These are phyloP conservation scores for Ceratocystis cacaofunesta DNA, from an alignment of 2,329 filamentous ascomycete species.

Conservation along the genomic window DNA sequence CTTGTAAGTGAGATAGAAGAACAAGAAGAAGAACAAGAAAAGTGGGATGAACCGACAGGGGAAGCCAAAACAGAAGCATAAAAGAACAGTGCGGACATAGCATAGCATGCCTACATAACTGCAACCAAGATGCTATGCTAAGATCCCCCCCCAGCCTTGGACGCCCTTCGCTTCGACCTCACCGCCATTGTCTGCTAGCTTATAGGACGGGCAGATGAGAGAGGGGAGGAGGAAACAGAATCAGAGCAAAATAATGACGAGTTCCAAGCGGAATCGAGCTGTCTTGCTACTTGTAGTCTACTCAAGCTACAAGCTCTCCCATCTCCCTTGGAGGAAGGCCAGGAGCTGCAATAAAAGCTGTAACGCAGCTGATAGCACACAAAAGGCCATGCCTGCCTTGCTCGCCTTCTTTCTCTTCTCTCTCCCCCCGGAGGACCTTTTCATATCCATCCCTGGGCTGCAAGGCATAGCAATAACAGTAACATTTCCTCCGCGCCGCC, in stretches of 20 bases:
- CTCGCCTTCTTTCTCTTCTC: neutral
- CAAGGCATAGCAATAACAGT: neutral
- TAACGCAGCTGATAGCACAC: no score
- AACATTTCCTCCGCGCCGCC: neutral
- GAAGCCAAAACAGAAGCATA: neutral
- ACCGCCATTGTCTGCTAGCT: neutral
- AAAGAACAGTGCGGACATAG: neutral
- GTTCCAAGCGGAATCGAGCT: no score
- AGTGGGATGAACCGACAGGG: neutral
- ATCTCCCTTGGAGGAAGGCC: no score
- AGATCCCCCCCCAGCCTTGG: no score
- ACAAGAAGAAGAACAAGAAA: neutral
- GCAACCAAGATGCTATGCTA: no score
- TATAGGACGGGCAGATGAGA: neutral
- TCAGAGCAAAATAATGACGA: no score
- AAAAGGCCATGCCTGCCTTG: neutral
- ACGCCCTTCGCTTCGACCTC: neutral
- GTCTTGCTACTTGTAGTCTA: no score
- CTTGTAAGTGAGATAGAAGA: neutral
- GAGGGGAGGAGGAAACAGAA: neutral
- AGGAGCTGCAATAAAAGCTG: no score
- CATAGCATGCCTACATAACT: neutral
- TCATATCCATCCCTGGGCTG: neutral
- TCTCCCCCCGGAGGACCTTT: neutral
- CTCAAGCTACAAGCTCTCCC: no score